A percentile compares a stretch with the other conserved stretches of the same genome.
These are phyloP conservation scores for Primulina huaijiensis DNA, from an alignment of 257 asterid species.

Conservation along the genomic window DNA sequence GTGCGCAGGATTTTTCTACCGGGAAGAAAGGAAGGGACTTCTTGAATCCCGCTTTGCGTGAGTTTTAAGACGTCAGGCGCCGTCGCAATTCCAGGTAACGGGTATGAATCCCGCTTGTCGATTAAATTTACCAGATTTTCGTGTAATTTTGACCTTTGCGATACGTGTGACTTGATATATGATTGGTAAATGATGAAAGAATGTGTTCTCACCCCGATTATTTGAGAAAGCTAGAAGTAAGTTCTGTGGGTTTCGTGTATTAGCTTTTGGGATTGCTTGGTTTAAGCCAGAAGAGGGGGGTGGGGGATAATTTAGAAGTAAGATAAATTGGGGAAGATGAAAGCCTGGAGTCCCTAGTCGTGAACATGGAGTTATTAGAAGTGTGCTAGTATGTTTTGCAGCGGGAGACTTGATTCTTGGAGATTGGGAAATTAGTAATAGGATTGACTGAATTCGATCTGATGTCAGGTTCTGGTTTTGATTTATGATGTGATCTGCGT, in stretches of 20 bases:
- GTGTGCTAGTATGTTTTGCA: neutral
- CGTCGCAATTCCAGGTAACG: conserved; percentile 26
- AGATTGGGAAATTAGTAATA: neutral
- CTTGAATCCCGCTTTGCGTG: neutral
- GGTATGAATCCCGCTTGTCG: neutral
- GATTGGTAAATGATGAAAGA: neutral
- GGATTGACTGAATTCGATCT: neutral
- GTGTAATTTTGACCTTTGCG: neutral
- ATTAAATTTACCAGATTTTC: neutral
- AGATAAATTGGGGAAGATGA: neutral
- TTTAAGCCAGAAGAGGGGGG: neutral
- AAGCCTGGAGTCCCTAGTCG: neutral
- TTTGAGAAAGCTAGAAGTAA: neutral
- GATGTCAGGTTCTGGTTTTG: neutral
- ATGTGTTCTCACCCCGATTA: neutral
- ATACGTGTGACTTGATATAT: neutral
- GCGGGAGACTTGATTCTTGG: neutral
- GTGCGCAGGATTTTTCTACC: neutral
- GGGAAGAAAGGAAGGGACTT: no score
- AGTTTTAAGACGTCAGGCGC: conserved; percentile 12
- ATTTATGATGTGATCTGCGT: no score
- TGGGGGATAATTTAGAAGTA: neutral
- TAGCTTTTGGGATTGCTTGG: neutral
- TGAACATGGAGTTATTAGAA: neutral
- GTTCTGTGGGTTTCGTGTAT: neutral